Percentiles rank a stretch among this genome's conserved stretches.
These are phyloP conservation scores for Pythium rhizo-oryzae DNA, from an alignment of 352 stramenopile genomes.

Conservation along the genomic window DNA sequence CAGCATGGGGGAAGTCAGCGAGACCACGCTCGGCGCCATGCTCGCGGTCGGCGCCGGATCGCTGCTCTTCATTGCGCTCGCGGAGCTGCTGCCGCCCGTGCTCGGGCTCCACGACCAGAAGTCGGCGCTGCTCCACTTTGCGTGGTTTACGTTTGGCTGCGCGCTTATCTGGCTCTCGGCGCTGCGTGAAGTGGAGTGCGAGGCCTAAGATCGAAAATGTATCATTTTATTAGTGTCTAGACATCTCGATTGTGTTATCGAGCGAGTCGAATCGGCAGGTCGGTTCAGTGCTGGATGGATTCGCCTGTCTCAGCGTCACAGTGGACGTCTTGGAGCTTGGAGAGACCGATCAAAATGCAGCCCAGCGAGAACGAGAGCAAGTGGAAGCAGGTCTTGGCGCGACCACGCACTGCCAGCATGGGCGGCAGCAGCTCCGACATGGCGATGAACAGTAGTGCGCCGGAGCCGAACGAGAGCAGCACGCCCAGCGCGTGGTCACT, in stretches of 20 bases:
- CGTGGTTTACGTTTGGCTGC: constrained; percentile 13
- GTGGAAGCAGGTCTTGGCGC: neutral
- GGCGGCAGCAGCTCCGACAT: constrained; percentile 10
- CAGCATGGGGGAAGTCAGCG: constrained; percentile 24
- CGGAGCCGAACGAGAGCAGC: neutral
- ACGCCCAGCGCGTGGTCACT: too few species aligned
- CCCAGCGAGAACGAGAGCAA: neutral
- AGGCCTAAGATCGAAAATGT: too few species aligned
- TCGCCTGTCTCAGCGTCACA: constrained; percentile 18
- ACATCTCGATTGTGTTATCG: too few species aligned
- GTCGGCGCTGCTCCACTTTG: constrained; percentile 8
- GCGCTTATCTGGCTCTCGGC: constrained; percentile 5
- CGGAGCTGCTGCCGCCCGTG: constrained; percentile 25
- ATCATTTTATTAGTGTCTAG: too few species aligned
- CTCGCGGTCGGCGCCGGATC: constrained; percentile 26
- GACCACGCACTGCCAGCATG: constrained; percentile 12
- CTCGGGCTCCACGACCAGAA: constrained; percentile 5
- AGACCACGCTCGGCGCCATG: constrained; percentile 32
- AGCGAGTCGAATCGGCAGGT: too few species aligned
- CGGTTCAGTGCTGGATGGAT: constrained; percentile 9
- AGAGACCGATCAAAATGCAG: constrained; percentile 18
- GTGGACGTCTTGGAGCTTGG: constrained; percentile 18
- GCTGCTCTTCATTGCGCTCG: constrained; percentile 31
- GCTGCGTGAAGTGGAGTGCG: neutral
- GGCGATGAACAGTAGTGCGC: constrained; percentile 14